Base-by-base conservation (phyloP, 2,329 filamentous ascomycete species). In the Penicillium sp. region DNA sequence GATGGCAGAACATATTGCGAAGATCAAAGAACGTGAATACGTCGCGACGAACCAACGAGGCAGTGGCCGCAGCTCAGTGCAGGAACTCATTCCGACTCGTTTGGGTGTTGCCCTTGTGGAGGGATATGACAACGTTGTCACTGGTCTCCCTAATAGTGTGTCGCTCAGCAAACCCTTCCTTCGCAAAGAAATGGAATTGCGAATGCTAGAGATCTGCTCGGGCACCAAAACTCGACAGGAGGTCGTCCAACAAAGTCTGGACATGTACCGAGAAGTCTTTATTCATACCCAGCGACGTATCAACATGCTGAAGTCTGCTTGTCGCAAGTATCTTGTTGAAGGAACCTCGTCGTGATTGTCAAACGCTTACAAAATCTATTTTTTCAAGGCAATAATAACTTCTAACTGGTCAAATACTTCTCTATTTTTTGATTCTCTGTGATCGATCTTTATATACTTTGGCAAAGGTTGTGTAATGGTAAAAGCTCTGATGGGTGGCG, bases 1-100 rank as follows among this genome's bases (percentile, higher is more conserved):
- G 1, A 99, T 99, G 94, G 94, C 94, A 0, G 94, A 99, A 66
- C 94, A 99, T 69, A 99, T 99, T 66, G 86, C 90, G 55, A 99
- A 93, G 74, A 96, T 99, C 65, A 91, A 97, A 72, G 85, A 92
- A 55, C 81, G 94, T 56, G 82, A 92, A 63, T 99, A 99, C 67
- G 93, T 91, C 46, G 84, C 85, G 53, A 87, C 88, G 68, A 68
- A 84, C 75, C 68, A 80, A 67, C 80, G 77, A 46, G 77, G 77
- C 51, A 71, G 70, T 50, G 75, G 77, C 35, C 74, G 76, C 40
- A 76, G 78, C 45, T 64, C 71, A 49, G 80, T 94, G 41, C 87
- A 90, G 68, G 91, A 96, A 66, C 96, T 99, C 70, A 89, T 99
- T 61, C 94, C 94, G 13, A 97, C 92, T 7, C 88, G 89, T 49